Evolutionary conservation across 495 filamentous ascomycete species (phyloP).

Genomic region (Neurospora sp.): DNA sequence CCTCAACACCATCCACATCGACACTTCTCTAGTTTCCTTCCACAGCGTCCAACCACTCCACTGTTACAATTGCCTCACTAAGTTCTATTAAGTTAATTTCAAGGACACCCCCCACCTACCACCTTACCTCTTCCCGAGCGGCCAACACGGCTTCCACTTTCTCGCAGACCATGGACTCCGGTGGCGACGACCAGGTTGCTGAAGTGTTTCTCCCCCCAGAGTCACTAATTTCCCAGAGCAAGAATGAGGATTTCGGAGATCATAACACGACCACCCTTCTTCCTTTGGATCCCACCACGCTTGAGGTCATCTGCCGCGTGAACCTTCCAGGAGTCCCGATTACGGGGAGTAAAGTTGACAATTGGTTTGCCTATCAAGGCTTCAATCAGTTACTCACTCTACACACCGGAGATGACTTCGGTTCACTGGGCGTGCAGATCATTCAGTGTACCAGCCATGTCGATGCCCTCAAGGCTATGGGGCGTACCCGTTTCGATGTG

Average conservation of each 20-base stretch:
- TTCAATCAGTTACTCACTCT: background rate
- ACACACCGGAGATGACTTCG: background rate
- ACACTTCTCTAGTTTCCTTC: background rate
- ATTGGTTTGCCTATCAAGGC: background rate
- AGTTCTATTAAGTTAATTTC: background rate
- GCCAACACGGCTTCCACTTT: background rate
- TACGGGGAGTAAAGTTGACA: background rate
- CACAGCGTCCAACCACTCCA: background rate
- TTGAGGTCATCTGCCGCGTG: background rate
- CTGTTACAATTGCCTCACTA: background rate
- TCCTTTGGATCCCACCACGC: background rate
- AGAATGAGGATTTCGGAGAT: background rate
- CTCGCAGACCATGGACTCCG: background rate
- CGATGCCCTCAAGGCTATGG: background rate
- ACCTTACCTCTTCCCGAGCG: background rate
- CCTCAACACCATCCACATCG: background rate
- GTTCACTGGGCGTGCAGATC: background rate
- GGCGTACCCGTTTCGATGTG: too few relatives aligned
- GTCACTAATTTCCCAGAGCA: background rate
- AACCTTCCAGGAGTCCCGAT: background rate
- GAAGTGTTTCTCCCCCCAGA: background rate
- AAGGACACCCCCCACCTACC: background rate
- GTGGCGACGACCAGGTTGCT: background rate
- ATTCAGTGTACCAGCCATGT: background rate
- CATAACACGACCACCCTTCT: background rate